Conservation (phyloP, 306 rosid genomes). For the Senna siamea region DNA sequence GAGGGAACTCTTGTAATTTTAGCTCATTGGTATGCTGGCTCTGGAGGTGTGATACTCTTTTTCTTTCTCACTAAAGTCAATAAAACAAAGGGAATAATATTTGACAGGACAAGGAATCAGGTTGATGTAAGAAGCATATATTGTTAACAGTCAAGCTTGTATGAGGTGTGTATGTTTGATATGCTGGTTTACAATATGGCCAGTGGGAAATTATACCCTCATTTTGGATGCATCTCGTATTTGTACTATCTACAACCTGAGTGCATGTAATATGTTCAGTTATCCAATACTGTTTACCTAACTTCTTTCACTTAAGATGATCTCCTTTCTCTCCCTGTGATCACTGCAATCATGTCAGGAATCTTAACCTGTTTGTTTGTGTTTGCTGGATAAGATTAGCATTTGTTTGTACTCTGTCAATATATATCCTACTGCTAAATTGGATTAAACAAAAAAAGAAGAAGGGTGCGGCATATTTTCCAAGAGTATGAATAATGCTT, state of each 20-base stretch:
- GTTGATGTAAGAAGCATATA: not conserved
- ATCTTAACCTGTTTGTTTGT: not conserved
- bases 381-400: not conserved
- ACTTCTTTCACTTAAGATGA: not conserved
- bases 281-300: not conserved
- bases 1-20: not conserved
- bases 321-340: slow-evolving; percentile 3
- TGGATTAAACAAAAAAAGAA: not conserved
- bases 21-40: slow-evolving; percentile 1
- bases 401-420: not conserved
- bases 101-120: slow-evolving; percentile 19
- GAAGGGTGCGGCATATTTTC: not conserved
- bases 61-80: not conserved
- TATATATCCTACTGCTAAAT: not conserved
- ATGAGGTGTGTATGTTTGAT: too few species aligned
- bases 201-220: not conserved
- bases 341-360: not conserved
- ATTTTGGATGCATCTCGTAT: not conserved
- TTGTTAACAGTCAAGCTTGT: not conserved
- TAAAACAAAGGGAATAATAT: not conserved
- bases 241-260: not conserved
- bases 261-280: not conserved
- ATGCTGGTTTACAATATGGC: not conserved
- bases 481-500: not conserved
- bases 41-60: not conserved